Evolutionary conservation across 2,329 filamentous ascomycete species (phyloP).

Genomic region (Colletotrichum camelliae): DNA sequence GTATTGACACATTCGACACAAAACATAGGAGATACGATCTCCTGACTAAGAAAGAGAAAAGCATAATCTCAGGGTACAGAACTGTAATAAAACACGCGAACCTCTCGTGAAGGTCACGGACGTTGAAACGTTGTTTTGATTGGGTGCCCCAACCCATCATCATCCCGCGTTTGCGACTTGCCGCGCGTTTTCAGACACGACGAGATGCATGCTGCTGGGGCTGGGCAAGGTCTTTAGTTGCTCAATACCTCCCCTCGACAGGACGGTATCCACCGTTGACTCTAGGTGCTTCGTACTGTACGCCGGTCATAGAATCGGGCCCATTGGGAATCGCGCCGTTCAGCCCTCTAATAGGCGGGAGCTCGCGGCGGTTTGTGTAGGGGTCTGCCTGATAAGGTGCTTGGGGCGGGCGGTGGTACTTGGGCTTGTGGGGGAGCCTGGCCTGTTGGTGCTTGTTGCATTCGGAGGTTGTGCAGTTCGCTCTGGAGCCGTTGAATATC

Average conservation of each 20-base stretch:
- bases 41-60: neutral
- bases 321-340: constrained; percentile 46
- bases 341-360: constrained; percentile 63
- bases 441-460: constrained; percentile 29
- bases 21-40: neutral
- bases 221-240: neutral
- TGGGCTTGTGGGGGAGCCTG: constrained; percentile 5
- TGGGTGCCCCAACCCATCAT: neutral
- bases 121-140: neutral
- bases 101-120: neutral
- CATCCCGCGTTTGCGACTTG: neutral
- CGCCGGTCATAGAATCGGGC: constrained; percentile 69
- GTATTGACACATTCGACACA: neutral
- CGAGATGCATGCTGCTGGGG: neutral
- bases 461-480: constrained; percentile 31
- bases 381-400: constrained; percentile 31
- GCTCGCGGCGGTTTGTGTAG: constrained; percentile 48
- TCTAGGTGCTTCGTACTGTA: constrained; percentile 63
- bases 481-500: constrained; percentile 54
- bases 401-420: constrained; percentile 27
- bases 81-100: constrained; percentile 19
- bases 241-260: constrained; percentile 38
- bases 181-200: neutral
- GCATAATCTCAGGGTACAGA: neutral
- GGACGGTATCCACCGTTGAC: constrained; percentile 50